Percentiles rank a stretch among this genome's conserved stretches.
These are phyloP conservation scores for Salvia splendens DNA, from an alignment of 257 asterid species.

Conservation along the genomic window DNA sequence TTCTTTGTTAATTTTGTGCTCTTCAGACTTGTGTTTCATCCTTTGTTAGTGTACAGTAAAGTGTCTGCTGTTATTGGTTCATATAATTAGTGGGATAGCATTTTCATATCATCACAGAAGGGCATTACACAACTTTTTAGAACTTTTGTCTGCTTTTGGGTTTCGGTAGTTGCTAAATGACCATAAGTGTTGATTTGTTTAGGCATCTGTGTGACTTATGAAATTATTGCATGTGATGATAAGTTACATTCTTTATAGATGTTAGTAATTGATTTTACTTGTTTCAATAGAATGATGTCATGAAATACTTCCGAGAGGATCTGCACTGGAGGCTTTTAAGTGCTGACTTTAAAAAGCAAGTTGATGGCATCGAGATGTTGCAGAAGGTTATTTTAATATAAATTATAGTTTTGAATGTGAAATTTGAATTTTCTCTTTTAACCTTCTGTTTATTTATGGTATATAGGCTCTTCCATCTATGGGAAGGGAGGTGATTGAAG, in stretches of 20 bases:
- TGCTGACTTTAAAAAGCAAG: conserved; percentile 93
- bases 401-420: conserved; percentile 15
- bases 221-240: conserved; percentile 6
- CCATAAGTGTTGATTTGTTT: neutral
- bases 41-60: neutral
- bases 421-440: conserved; percentile 29
- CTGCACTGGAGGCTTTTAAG: conserved; percentile 83
- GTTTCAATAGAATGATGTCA: conserved; percentile 70
- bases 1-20: conserved; percentile 22
- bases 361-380: conserved; percentile 98
- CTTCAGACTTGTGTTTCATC: conserved; percentile 1
- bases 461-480: conserved; percentile 81
- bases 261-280: conserved; percentile 25
- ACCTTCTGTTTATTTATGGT: conserved; percentile 31
- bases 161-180: neutral
- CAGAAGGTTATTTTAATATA: conserved; percentile 68
- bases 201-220: conserved; percentile 8
- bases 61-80: neutral
- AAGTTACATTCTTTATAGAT: conserved; percentile 21
- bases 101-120: neutral
- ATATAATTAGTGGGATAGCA: conserved; percentile 3
- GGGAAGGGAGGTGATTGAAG: conserved; percentile 76
- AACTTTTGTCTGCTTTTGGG: conserved; percentile 14
- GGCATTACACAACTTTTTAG: conserved; percentile 1
- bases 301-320: conserved; percentile 94